Evolutionary conservation across 2,329 filamentous ascomycete species (phyloP).

Genomic region (Aspergillus hortae): DNA sequence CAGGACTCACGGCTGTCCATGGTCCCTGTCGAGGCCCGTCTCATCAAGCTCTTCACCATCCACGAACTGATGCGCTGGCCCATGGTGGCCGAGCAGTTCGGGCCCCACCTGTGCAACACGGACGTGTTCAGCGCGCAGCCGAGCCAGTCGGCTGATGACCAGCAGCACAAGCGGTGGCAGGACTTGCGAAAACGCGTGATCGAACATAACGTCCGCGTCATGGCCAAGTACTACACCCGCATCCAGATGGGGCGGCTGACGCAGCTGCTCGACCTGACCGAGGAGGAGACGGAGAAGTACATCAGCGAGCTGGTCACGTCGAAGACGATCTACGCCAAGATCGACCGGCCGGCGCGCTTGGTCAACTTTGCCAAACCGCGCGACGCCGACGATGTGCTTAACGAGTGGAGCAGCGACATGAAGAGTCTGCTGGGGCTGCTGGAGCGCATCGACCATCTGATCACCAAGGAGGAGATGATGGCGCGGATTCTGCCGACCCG

Average conservation of each 20-base stretch:
- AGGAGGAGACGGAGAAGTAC: constrained; percentile 98
- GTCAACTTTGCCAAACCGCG: constrained; percentile 94
- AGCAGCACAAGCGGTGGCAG: constrained; percentile 83
- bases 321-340: constrained; percentile 97
- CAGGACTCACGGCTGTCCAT: constrained; percentile 76
- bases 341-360: constrained; percentile 86
- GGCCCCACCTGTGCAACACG: constrained; percentile 78
- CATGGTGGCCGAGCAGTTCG: constrained; percentile 82
- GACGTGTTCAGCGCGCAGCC: constrained; percentile 76
- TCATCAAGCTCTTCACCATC: constrained; percentile 91
- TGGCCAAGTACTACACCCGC: constrained; percentile 98
- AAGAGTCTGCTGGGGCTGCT: constrained; percentile 81
- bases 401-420: constrained; percentile 99
- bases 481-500: constrained; percentile 75
- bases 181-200: constrained; percentile 97
- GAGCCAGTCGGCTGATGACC: constrained; percentile 67
- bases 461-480: constrained; percentile 99
- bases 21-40: constrained; percentile 74
- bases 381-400: constrained; percentile 91
- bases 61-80: constrained; percentile 99
- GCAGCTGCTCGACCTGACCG: constrained; percentile 82
- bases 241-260: constrained; percentile 90
- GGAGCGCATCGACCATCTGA: constrained; percentile 93
- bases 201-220: constrained; percentile 95
- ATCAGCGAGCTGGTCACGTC: constrained; percentile 95